Evolutionary conservation across 768 basidiomycete species (phyloP), one percentile per base, ranked within the genome.

Genomic region (Pisolithus orientalis): DNA sequence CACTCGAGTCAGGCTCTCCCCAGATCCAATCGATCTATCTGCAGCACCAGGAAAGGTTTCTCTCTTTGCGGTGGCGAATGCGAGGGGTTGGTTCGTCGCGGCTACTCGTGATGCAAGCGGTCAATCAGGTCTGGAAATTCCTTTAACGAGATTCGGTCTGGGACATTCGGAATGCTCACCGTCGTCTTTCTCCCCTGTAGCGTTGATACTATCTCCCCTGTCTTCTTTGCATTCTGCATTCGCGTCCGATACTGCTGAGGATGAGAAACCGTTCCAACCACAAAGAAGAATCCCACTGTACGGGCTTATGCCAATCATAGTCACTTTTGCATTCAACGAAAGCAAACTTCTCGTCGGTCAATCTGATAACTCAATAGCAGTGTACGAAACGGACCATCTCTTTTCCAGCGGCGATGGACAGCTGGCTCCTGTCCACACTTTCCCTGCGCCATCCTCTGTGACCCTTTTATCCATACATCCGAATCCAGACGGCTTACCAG

Each of bases 81-180:
- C 72, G 11, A 77, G 72, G 56, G 84, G 80, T 28, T 90, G 83
- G 81, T 90, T 90, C 65, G 84, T 79, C 44, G 85, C 86, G 31
- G 76, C 80, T 9, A 74, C 67, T 42, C 66, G 70, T 38, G 68
- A 69, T 46, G 49, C 56, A 45, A 43, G 63, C 59, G 58, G 68
- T 48, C 58, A 66, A 53, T 72, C 70, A 52, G 68, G 80, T 80
- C 51, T 42, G 73, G 56, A 32, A 7, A 49, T 9, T 10, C 45
- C 49, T 37, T 42, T 24, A 47, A 42, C 46, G 49, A 48, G 32
- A 29, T 45, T 32, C 4, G 13, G 13, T 11, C 31, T 32, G 31
- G 31, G 3, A 32, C 10, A 40, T 38, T 28, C 28, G 17, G 40
- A 14, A 42, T 42, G n/a, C 40, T 42, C n/a, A 42, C n/a, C 17